Evolutionary conservation across 805 yeast species (phyloP), one percentile per base, ranked within the genome.

Genomic region (Nakazawaea molendinolei): DNA sequence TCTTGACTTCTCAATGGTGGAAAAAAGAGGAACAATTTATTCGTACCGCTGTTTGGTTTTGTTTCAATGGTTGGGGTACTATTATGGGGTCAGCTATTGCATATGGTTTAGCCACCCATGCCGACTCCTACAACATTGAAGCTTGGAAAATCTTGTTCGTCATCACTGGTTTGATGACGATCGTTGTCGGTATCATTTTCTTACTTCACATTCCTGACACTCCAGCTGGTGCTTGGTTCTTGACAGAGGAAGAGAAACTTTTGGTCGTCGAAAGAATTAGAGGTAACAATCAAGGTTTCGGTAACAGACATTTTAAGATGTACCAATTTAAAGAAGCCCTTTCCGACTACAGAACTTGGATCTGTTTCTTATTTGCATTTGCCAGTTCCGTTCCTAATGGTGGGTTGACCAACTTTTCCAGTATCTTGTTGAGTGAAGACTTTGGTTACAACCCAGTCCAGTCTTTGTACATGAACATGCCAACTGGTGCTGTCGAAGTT

Each of bases 61-160:
- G 64, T 35, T 57, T 56, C 49, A 58, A 60, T 32, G 67, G 68
- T 31, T 42, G 59, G 16, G 72, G 72, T 42, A 56, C 59, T 28
- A 54, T 69, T 23, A 35, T 68, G 32, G 74, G 77, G 10, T 63
- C 65, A 25, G 62, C 66, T 7, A 65, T 76, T 38, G 74, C 79
- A 4, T 72, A 73, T 44, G 76, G 75, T n/a, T 49, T 74, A 34
- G 46, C 43, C 20, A 30, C 28, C 16, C 45, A 43, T 36, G 44
- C 34, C 14, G 48, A 44, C 78, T 33, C 56, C 10, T 71, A 63
- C 48, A 44, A 65, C n/a, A 55, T 76, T 5, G 65, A 58, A 3
- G 65, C 38, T 5, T 81, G 87, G 87, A 73, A 72, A 47, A 56
- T 73, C 8, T 54, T 77, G 8, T 80, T 71, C 50, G 55, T 79